phyloP scores from a whole-genome alignment of 306 rosid genomes.

The Begonia fuchsioides region DNA sequence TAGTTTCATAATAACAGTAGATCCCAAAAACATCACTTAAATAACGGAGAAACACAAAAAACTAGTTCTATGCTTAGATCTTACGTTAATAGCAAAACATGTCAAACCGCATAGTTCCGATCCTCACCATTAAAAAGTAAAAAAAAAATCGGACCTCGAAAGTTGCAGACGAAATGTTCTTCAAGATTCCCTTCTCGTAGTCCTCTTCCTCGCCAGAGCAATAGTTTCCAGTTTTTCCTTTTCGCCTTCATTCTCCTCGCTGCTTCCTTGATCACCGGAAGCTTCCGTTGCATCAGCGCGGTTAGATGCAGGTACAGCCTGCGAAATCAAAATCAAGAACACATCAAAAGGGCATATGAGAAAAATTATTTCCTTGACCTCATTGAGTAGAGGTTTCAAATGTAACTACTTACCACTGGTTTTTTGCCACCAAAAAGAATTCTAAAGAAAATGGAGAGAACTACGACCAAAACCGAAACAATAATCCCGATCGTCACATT shows the following conservation, averaged over 20 bases:
- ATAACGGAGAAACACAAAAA: no score
- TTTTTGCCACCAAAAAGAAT: conserved; percentile 72
- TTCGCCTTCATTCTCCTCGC: conserved; percentile 24
- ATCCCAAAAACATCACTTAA: no score
- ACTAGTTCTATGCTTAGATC: no score
- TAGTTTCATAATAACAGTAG: no score
- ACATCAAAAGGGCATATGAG: neutral
- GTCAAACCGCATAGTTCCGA: no score
- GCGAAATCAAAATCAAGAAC: conserved; percentile 6
- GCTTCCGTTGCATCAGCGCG: conserved; percentile 22
- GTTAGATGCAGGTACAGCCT: conserved; percentile 26
- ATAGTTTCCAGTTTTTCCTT: conserved; percentile 41
- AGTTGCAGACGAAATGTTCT: neutral
- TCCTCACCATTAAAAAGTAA: no score
- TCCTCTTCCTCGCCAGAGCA: conserved; percentile 18
- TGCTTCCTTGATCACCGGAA: conserved; percentile 20
- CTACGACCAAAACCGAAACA: conserved; percentile 33
- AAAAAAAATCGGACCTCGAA: no score
- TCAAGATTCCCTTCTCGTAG: neutral
- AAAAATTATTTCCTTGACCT: neutral
- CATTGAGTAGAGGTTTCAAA: neutral
- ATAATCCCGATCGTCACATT: conserved; percentile 62
- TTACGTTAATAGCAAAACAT: no score
- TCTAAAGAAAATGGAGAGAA: conserved; percentile 41
- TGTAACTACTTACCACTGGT: conserved; percentile 11